A percentile compares a stretch with the other conserved stretches of the same genome.
These are phyloP conservation scores for Xylaria sp. DNA, from an alignment of 2,329 filamentous ascomycete genomes.

Conservation along the genomic window DNA sequence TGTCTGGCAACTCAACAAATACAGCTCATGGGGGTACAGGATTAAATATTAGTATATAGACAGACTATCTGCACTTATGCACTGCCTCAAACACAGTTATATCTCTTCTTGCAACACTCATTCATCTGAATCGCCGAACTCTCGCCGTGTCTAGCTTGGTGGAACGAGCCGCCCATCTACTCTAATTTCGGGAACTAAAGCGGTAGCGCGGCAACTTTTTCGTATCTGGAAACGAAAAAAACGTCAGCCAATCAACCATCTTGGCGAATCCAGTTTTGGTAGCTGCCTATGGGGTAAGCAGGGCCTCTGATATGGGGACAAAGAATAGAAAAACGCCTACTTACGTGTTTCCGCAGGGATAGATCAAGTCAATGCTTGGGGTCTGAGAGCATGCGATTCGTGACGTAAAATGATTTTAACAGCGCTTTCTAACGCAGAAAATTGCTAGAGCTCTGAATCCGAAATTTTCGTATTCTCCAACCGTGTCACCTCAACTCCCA, in stretches of 20 bases:
- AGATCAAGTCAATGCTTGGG: neutral
- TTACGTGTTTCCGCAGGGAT: neutral
- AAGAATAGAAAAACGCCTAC: neutral
- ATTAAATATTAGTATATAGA: neutral
- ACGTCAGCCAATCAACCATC: slow-evolving; percentile 15
- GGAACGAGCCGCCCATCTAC: neutral
- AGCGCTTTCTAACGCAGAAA: neutral
- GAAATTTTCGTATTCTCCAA: slow-evolving; percentile 22
- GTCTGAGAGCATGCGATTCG: neutral
- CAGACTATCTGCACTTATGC: neutral
- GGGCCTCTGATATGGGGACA: neutral
- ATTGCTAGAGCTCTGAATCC: neutral
- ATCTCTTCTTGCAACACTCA: neutral
- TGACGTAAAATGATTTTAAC: neutral
- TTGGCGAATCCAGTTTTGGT: neutral
- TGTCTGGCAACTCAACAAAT: neutral
- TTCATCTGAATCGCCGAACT: neutral
- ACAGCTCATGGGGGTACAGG: neutral
- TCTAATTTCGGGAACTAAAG: neutral
- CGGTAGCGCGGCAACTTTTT: slow-evolving; percentile 3
- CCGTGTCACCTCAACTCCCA: neutral
- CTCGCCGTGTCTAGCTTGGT: neutral
- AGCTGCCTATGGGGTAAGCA: neutral
- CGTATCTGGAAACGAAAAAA: slow-evolving; percentile 25
- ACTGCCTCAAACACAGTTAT: neutral